Base-by-base conservation (phyloP, 2,329 filamentous ascomycete species). In the Paracorniculantispora psalliotae region DNA sequence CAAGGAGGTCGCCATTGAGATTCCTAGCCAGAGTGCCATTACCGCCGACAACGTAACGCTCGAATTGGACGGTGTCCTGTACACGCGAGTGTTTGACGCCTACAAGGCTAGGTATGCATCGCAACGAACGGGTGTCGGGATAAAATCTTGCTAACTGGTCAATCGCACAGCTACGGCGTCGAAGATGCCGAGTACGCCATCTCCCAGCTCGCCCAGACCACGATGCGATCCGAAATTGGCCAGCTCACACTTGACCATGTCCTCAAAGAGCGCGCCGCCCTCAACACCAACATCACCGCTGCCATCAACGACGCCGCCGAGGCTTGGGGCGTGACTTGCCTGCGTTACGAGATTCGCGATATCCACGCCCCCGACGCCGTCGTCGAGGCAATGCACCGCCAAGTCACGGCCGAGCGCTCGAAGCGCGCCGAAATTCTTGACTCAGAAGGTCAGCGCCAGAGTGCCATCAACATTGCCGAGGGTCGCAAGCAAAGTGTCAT, bases 181-280 rank as follows among this genome's bases (percentile, higher is more conserved):
- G 94, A 99, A 77, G 94, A 99, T 71, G 93, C 94, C 63, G 94
- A 99, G 73, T 99, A 99, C 74, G 94, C 94, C 74, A 97, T 99
- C 72, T 94, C 91, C 9, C 94, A 99, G 72, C 87, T 99, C 49
- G 94, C 94, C 17, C 94, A 99, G 77, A 99, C 94, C 12, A 97
- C 94, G 0, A 99, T 99, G 94, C 91, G 94, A 68, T 96, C 90
- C 69, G 94, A 99, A 75, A 99, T 99, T 68, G 94, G 94, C 64
- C 94, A 97, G 75, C 82, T 99, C 61, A 90, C 91, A 1, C 89
- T 99, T 67, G 94, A 99, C 75, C 93, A 99, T 76, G 94, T 99
- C 47, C 84, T 99, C 60, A 97, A 97, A 74, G 94, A 99, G 81
- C 91, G 94, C 64, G 91, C 92, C 3, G 91, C 92, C 21, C 87